Base-by-base conservation (phyloP, 129 eudicot genomes). In the Flaveria trinervia region DNA sequence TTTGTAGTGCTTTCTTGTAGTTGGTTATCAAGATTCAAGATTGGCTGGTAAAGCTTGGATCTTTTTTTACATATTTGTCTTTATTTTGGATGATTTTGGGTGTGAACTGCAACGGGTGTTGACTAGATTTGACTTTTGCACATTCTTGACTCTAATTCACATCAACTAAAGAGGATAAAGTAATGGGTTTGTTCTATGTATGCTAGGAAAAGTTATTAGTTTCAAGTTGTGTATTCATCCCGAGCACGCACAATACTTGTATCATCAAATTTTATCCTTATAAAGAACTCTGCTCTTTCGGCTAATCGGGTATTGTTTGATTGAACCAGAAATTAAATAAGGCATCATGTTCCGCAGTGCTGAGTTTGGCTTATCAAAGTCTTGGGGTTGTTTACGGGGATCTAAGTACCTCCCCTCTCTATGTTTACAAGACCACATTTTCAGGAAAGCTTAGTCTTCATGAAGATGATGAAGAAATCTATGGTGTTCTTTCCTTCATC, bases 341-440 rank as follows among this genome's bases (percentile, higher is more conserved):
- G 85, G 85, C 78, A 46, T 80, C 88, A 57, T 85, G 80, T 76
- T 75, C 84, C 0, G 81, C 85, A 5, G 85, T 83, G 60, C 72
- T 86, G 36, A 83, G 85, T 36, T 80, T 90, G 72, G 96, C 96
- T 67, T 90, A 88, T 73, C 96, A 90, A 73, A 86, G 93, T 83
- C 89, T 90, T 50, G 96, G 96, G 56, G 93, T 90, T 9, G 88
- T 90, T 22, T 90, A 90, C 22, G 96, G 96, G 11, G 96, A 90
- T 83, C 79, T 90, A 26, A 90, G 93, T 55, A 90, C 89, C 33
- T 90, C 96, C 56, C 96, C 96, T 17, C 84, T 90, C 9, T 90
- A 90, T 45, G 96, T 90, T 46, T 90, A 90, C 76, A 88, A 86
- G 68, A 90, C 84, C 71, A 85, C 93, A 11, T 90, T 90, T 75